Percentiles rank a stretch among this genome's conserved stretches.
Evolutionary conservation across 225 moss, liverwort and hornwort genomes (phyloP).

Genomic region (Sphagnum tenellum): DNA sequence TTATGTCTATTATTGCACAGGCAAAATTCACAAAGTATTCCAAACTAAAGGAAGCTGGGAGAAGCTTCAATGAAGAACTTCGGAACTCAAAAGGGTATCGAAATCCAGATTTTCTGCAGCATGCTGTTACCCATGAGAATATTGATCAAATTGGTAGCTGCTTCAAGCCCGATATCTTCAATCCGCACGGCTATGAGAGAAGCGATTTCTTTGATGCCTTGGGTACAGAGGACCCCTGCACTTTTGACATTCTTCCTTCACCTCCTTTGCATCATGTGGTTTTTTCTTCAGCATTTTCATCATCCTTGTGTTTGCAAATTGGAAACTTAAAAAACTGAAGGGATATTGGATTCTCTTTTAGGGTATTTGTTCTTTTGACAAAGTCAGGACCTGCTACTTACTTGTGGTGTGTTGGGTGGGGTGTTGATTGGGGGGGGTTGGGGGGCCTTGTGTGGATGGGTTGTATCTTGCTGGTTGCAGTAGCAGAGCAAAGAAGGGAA

Average conservation of each 20-base stretch:
- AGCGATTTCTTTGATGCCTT: constrained; percentile 65
- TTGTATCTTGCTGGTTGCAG: constrained; percentile 16
- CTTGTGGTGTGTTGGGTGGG: too few species aligned
- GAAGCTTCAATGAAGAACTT: constrained; percentile 70
- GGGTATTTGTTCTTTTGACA: neutral
- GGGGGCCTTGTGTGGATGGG: neutral
- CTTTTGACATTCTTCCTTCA: neutral
- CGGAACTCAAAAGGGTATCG: constrained; percentile 85
- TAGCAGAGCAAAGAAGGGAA: constrained; percentile 57
- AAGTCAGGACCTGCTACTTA: too few species aligned
- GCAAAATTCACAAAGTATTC: constrained; percentile 63
- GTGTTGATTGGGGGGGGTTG: too few species aligned
- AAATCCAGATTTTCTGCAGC: constrained; percentile 94
- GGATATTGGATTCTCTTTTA: too few species aligned
- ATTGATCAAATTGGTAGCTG: constrained; percentile 85
- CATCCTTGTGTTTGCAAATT: too few species aligned
- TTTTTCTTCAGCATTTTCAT: too few species aligned
- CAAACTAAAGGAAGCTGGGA: constrained; percentile 48
- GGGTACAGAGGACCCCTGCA: constrained; percentile 23
- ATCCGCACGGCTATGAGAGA: constrained; percentile 68
- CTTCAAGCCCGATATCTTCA: constrained; percentile 59
- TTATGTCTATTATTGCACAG: constrained; percentile 12
- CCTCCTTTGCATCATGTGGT: too few species aligned
- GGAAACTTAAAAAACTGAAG: too few species aligned
- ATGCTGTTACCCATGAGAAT: constrained; percentile 67